phyloP scores from a whole-genome alignment of 352 stramenopile genomes.

The Saprolegnia diclina region DNA sequence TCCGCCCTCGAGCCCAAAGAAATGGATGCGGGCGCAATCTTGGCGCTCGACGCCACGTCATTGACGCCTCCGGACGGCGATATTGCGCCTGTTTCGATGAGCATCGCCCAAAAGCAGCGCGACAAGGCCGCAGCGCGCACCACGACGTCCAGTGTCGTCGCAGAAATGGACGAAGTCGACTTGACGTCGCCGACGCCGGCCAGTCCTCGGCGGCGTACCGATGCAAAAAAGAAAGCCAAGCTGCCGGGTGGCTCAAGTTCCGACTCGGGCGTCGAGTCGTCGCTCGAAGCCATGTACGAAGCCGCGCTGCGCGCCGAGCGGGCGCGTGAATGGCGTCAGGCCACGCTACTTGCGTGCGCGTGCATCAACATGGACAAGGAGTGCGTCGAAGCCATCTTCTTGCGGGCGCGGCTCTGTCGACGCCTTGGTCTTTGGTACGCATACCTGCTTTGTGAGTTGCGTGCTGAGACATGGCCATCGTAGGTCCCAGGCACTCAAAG shows the following conservation, averaged over 20 bases:
- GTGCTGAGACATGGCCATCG: not conserved
- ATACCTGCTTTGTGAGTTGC: not conserved
- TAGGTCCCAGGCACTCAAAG: slow-evolving; percentile 58
- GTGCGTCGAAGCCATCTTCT: slow-evolving; percentile 47
- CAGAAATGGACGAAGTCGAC: slow-evolving; percentile 13
- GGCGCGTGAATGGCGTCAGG: slow-evolving; percentile 58
- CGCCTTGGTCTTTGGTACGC: slow-evolving; percentile 50
- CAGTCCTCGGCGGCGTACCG: not conserved
- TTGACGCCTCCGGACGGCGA: not conserved
- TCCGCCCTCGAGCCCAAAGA: not conserved
- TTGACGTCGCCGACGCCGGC: not conserved
- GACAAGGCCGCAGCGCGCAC: not conserved
- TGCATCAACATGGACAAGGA: slow-evolving; percentile 65
- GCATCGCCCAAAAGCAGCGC: slow-evolving; percentile 22
- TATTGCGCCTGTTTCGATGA: not conserved
- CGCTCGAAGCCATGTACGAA: slow-evolving; percentile 57
- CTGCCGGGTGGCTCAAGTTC: not conserved
- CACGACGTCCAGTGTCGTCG: not conserved
- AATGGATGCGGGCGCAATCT: not conserved
- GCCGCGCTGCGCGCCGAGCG: slow-evolving; percentile 46
- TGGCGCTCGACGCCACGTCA: not conserved
- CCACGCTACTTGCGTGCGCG: slow-evolving; percentile 60
- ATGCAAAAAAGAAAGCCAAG: not conserved
- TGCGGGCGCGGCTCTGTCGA: slow-evolving; percentile 61
- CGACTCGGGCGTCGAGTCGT: slow-evolving; percentile 35